These are phyloP conservation scores for Populus hybrid DNA, from an alignment of 441 rosid species.

Conservation along the genomic window DNA sequence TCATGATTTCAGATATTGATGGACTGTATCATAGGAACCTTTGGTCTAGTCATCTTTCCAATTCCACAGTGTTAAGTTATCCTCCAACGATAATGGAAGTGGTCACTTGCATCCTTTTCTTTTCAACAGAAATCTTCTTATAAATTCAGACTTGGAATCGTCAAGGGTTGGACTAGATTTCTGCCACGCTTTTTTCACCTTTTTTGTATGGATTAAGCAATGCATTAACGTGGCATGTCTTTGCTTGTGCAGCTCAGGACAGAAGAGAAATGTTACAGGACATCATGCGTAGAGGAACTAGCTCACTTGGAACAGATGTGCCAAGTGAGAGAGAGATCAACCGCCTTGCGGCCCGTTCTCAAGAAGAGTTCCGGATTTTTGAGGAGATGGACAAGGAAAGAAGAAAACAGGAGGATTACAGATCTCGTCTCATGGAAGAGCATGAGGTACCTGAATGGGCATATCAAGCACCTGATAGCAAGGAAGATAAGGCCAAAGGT, in stretches of 20 bases:
- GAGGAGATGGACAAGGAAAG: conserved; percentile 98
- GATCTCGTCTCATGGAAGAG: conserved; percentile 92
- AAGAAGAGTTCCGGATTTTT: conserved; percentile 84
- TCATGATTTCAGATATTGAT: neutral
- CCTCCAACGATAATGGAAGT: neutral
- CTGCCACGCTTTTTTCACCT: neutral
- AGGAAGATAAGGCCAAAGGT: conserved; percentile 60
- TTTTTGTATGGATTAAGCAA: conserved; percentile 4
- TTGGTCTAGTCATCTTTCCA: neutral
- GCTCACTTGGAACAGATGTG: conserved; percentile 92
- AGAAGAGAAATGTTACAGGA: conserved; percentile 95
- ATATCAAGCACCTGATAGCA: conserved; percentile 46
- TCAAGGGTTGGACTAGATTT: neutral
- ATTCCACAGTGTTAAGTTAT: neutral
- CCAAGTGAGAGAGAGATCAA: conserved; percentile 99
- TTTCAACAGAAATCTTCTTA: neutral
- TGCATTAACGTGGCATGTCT: conserved; percentile 14
- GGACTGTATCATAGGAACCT: neutral
- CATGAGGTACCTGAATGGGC: conserved; percentile 99
- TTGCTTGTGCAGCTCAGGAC: conserved; percentile 76
- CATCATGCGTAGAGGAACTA: conserved; percentile 95
- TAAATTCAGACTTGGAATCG: conserved; percentile 1
- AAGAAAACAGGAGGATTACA: conserved; percentile 76
- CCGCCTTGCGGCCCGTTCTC: conserved; percentile 88
- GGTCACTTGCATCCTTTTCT: neutral